Percentiles rank a stretch among this genome's conserved stretches.
Evolutionary conservation across 345 rosid genomes (phyloP).

Genomic region (Raphanus sativus): DNA sequence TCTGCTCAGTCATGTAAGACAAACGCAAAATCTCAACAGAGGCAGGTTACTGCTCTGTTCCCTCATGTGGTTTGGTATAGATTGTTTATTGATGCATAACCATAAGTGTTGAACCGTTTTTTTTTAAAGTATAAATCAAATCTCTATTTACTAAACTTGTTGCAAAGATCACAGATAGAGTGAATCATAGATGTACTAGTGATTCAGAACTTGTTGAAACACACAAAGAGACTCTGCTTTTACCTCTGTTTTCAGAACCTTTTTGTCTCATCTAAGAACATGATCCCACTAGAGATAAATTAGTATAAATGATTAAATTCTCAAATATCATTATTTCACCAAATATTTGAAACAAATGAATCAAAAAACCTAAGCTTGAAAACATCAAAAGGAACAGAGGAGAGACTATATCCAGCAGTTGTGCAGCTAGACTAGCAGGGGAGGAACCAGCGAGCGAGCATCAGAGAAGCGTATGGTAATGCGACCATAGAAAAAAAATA

Average conservation of each 20-base stretch:
- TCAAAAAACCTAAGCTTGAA: background rate
- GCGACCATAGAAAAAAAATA: too few species aligned
- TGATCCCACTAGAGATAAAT: background rate
- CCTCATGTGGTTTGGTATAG: background rate
- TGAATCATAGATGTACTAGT: background rate
- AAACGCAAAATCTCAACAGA: background rate
- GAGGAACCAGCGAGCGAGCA: too few species aligned
- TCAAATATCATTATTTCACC: background rate
- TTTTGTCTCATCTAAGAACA: background rate
- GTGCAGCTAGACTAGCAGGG: too few species aligned
- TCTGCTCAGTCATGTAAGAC: background rate
- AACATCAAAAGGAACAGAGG: background rate
- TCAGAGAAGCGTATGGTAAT: too few species aligned
- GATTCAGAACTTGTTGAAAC: background rate
- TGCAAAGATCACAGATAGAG: background rate
- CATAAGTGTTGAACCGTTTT: background rate
- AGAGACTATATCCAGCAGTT: background rate
- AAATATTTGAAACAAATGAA: background rate
- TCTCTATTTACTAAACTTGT: background rate
- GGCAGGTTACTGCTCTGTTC: background rate
- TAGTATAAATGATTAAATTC: background rate
- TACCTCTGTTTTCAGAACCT: constrained; percentile 3
- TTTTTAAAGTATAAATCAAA: background rate
- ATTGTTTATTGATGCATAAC: background rate
- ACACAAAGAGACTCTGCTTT: constrained; percentile 1